Evolutionary conservation across 2,329 filamentous ascomycete genomes (phyloP), one percentile per base, ranked within the genome.

Genomic region (Rhynchosporium graminicola): DNA sequence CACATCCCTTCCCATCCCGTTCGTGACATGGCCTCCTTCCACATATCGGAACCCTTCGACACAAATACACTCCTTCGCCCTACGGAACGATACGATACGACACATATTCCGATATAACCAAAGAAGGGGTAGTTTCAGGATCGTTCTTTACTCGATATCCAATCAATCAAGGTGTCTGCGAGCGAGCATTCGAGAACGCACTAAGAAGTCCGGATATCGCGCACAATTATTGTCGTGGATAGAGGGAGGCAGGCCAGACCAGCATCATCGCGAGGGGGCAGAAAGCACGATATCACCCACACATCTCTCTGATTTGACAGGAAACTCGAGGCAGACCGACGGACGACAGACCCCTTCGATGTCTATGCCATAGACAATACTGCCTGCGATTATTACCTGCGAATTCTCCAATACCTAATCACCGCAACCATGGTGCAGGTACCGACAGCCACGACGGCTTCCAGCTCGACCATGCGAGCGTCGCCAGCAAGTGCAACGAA

Each of bases 361-460:
- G 69, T 67, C 70, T 66, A 67, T 60, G 57, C 64, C 65, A 48
- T 72, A 64, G 59, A 48, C 10, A 36, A 31, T 43, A 29, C 33
- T 51, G 61, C 58, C 65, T 66, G 61, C 33, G 33, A 36, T 6
- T 6, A 36, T 36, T 36, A 6, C 9, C 9, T 36, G 33, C 63
- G 43, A 68, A 62, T 48, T 60, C 15, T 20, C 45, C 46, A 58
- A 20, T 15, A 33, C 46, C 38, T 8, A 43, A 60, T 43, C 54
- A 43, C 61, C 61, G 47, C 60, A 66, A 69, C 60, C 29, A 73
- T 75, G 72, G 73, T 73, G 47, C 73, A 74, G 62, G 71, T 73
- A 29, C 73, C 72, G 33, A 66, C 67, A 64, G 63, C 65, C 46
- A 58, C 67, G 28, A 67, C 66, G 52, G 68, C 67, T 51, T 68